Evolutionary conservation across 495 filamentous ascomycete species (phyloP).

Genomic region (Astrothelium subdiscretum): DNA sequence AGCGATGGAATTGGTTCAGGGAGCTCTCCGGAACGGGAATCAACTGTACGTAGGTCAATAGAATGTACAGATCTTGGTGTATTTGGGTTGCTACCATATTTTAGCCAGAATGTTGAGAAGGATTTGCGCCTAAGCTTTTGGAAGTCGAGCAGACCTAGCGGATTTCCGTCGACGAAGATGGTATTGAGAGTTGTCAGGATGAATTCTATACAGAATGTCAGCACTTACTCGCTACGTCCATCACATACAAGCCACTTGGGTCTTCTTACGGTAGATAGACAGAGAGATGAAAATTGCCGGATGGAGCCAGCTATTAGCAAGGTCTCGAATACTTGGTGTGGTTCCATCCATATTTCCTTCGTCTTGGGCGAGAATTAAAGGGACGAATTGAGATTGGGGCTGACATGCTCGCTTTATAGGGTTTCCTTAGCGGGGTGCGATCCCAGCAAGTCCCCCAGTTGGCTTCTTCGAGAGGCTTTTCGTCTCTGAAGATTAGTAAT

Average conservation of each 20-base stretch:
- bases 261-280: background rate
- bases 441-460: no score
- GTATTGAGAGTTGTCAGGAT: background rate
- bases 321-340: background rate
- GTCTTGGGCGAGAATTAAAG: background rate
- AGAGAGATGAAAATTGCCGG: background rate
- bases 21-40: background rate
- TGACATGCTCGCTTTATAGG: background rate
- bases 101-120: background rate
- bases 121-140: background rate
- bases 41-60: background rate
- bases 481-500: no score
- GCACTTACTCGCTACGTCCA: background rate
- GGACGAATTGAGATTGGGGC: background rate
- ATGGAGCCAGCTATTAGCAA: background rate
- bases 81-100: background rate
- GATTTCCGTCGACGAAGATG: background rate
- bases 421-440: no score
- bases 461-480: no score
- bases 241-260: background rate
- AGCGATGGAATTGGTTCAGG: conserved; percentile 7
- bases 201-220: background rate
- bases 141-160: background rate
- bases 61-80: background rate
- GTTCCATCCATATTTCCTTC: background rate